Base-by-base conservation (phyloP, 495 filamentous ascomycete species). In the Penicillium diatomitis region DNA sequence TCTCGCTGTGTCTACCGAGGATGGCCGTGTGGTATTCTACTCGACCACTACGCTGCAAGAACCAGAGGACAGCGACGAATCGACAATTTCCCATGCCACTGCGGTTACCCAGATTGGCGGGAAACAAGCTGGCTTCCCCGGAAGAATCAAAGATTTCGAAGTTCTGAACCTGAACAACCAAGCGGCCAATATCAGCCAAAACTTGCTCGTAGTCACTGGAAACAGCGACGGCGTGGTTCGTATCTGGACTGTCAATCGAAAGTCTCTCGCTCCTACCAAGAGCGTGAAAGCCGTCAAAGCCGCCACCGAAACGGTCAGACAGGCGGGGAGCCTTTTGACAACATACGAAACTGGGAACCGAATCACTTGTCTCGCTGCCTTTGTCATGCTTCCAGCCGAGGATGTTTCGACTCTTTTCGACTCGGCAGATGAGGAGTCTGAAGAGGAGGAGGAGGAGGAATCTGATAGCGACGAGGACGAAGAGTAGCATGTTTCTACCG, bases 91-190 rank as follows among this genome's bases (percentile, higher is more conserved):
- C 31, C 54, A 65, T 62, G 55, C 82, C 69, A 59, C 79, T 67
- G 46, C 71, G 76, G 59, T 95, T n/a, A 85, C 83, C 32, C 82
- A 90, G 56, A 61, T 97, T 35, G 92, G 89, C 34, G 90, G 91
- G 3, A 80, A 75, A 53, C 72, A 78, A 46, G 73, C 75, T 5
- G 85, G 81, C 0, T 72, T 89, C 36, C 61, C 69, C 3, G 80
- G 80, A 4, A 78, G 92, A 38, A 80, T 97, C 57, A 98, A 97
- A 67, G 94, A 96, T 57, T 97, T 97, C 59, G 71, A 77, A 5
- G 68, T 87, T 7, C 60, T 95, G 38, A 67, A 68, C 32, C 32
- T 74, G 10, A 55, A 57, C 41, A 63, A 63, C 3, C 67, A 73
- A 40, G 50, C 63, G 32, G 56, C 58, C 29, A 60, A 65, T 38